These are phyloP conservation scores for Daldinia eschscholtzii DNA, from an alignment of 2,329 filamentous ascomycete genomes.

Conservation along the genomic window DNA sequence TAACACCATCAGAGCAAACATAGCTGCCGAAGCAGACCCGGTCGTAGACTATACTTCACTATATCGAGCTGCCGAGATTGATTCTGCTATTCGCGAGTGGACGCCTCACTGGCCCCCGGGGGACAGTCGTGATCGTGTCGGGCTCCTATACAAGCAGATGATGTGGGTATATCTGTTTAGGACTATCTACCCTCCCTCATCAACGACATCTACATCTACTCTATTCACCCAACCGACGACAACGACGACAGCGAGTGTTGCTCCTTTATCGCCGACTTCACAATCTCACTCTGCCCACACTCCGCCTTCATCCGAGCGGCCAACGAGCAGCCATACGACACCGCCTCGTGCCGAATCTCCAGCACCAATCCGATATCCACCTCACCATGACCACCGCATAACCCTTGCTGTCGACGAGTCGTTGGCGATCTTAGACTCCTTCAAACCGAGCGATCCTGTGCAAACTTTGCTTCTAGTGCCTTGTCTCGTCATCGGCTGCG, in stretches of 20 bases:
- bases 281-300: conserved; percentile 41
- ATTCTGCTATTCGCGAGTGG: conserved; percentile 81
- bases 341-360: conserved; percentile 54
- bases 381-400: conserved; percentile 65
- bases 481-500: conserved; percentile 71
- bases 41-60: conserved; percentile 79
- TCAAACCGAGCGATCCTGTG: conserved; percentile 68
- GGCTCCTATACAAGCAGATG: conserved; percentile 73
- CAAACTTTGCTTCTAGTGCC: conserved; percentile 72
- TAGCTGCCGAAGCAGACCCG: conserved; percentile 72
- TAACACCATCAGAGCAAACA: conserved; percentile 77
- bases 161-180: conserved; percentile 74
- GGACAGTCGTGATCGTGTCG: conserved; percentile 68
- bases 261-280: conserved; percentile 46
- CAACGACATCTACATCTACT: conserved; percentile 37
- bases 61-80: conserved; percentile 80
- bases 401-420: conserved; percentile 69
- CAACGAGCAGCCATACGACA: conserved; percentile 38
- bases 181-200: conserved; percentile 69
- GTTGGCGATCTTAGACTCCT: conserved; percentile 65
- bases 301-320: conserved; percentile 41
- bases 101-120: conserved; percentile 71
- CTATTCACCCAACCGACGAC: conserved; percentile 31
- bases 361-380: conserved; percentile 61
- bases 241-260: conserved; percentile 22